phyloP scores from a whole-genome alignment of 1,284 basidiomycete genomes.

The Thelephora terrestris region DNA sequence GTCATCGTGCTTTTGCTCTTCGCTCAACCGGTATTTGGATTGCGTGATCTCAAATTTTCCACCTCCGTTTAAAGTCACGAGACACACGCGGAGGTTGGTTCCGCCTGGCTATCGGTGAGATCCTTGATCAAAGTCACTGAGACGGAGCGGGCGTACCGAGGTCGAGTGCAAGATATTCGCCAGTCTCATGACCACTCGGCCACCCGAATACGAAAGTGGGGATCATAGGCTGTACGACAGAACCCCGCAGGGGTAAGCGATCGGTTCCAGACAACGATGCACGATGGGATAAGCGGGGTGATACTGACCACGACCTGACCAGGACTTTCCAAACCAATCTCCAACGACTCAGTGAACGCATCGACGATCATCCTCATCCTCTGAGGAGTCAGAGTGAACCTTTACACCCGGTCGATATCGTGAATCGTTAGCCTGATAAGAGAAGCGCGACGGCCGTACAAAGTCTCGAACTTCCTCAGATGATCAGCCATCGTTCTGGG shows the following conservation, averaged over 20 bases:
- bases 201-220: slow-evolving; percentile 97
- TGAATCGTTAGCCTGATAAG: background rate
- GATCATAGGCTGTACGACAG: slow-evolving; percentile 70
- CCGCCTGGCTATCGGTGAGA: slow-evolving; percentile 44
- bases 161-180: slow-evolving; percentile 90
- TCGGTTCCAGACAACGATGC: background rate
- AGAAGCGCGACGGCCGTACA: slow-evolving; percentile 36
- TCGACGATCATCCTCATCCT: slow-evolving; percentile 97
- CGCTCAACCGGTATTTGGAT: slow-evolving; percentile 92
- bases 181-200: slow-evolving; percentile 84
- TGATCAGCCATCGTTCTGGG: slow-evolving; percentile 81
- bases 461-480: slow-evolving; percentile 75
- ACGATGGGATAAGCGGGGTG: background rate
- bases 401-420: slow-evolving; percentile 18
- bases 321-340: slow-evolving; percentile 75
- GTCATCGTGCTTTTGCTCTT: slow-evolving; percentile 98
- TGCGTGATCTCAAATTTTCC: slow-evolving; percentile 98
- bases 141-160: slow-evolving; percentile 49
- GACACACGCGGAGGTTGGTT: slow-evolving; percentile 95
- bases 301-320: slow-evolving; percentile 81
- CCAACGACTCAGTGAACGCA: slow-evolving; percentile 88
- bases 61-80: slow-evolving; percentile 83
- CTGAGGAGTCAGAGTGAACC: slow-evolving; percentile 83
- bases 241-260: no score
- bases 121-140: background rate